Evolutionary conservation across 805 yeast species (phyloP), one percentile per base, ranked within the genome.

Genomic region (Teunomyces aglyptinius): DNA sequence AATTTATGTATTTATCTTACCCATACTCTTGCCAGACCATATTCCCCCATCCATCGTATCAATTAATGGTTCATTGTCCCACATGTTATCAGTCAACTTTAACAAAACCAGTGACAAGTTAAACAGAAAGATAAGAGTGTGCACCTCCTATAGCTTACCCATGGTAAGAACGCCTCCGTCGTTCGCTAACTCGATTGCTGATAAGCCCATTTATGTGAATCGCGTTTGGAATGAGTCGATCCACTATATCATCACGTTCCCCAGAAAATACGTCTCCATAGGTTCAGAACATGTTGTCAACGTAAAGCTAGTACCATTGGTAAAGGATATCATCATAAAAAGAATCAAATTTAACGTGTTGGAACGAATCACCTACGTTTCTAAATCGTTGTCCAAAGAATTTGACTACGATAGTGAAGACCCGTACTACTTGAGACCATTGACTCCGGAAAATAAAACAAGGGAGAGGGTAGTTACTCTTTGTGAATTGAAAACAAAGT

Each of bases 171-270:
- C 80, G 1, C 83, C 83, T 1, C 84, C 84, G 0, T 75, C 80
- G 4, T 75, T 76, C 59, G 82, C 82, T 2, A 75, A 78, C 29
- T 75, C 81, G 3, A 76, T 79, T 6, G 70, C 81, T 5, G 85
- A 86, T 58, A 87, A 85, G 58, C 89, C 95, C 0, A 78, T 87
- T 13, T 86, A 83, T 60, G 89, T 87, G 29, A 85, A 84, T 59
- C 74, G 87, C 50, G 75, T 82, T 1, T 87, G 94, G 94, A 81
- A 82, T 54, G 83, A 85, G 46, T 63, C 89, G 0, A 64, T 87
- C 31, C 81, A 82, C 46, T 87, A 87, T 63, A 85, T 85, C 52
- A 75, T 87, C 12, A 78, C 89, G 0, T 76, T 87, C 48, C 90
- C 91, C 0, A 76, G 76, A 48, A 87, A 86, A 56, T 86, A 75